Evolutionary conservation across 2,329 filamentous ascomycete species (phyloP).

Genomic region (Pseudopithomyces chartarum): DNA sequence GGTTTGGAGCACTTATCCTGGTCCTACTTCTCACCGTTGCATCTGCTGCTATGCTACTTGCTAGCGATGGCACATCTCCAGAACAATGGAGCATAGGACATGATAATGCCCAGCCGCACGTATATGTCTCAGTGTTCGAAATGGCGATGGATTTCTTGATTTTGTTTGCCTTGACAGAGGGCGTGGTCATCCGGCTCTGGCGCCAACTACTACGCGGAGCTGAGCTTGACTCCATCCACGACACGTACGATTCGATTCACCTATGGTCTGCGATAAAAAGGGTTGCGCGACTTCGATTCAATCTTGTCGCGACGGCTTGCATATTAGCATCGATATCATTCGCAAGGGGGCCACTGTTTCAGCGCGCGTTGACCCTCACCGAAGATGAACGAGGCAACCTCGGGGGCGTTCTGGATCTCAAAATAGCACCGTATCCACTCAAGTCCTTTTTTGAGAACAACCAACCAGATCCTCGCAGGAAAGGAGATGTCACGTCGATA

Average conservation of each 20-base stretch:
- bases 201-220: constrained; percentile 20
- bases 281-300: constrained; percentile 18
- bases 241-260: constrained; percentile 22
- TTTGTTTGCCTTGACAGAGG: constrained; percentile 24
- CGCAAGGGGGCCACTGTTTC: constrained; percentile 25
- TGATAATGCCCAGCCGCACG: constrained; percentile 21
- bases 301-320: constrained; percentile 24
- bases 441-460: constrained; percentile 16
- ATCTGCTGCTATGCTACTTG: constrained; percentile 24
- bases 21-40: constrained; percentile 21
- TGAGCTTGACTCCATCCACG: constrained; percentile 22
- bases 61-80: constrained; percentile 16
- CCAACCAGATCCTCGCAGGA: constrained; percentile 7
- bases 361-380: constrained; percentile 20
- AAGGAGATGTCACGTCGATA: constrained; percentile 13
- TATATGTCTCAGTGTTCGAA: constrained; percentile 27
- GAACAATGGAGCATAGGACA: constrained; percentile 23
- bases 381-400: constrained; percentile 1
- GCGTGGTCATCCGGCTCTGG: constrained; percentile 28
- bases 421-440: constrained; percentile 17
- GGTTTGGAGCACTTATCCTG: constrained; percentile 19
- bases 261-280: constrained; percentile 21
- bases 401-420: constrained; percentile 8
- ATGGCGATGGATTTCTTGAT: constrained; percentile 25
- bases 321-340: constrained; percentile 16